Evolutionary conservation across 495 filamentous ascomycete species (phyloP), one percentile per base, ranked within the genome.

Genomic region (Hyaloscypha variabilis): DNA sequence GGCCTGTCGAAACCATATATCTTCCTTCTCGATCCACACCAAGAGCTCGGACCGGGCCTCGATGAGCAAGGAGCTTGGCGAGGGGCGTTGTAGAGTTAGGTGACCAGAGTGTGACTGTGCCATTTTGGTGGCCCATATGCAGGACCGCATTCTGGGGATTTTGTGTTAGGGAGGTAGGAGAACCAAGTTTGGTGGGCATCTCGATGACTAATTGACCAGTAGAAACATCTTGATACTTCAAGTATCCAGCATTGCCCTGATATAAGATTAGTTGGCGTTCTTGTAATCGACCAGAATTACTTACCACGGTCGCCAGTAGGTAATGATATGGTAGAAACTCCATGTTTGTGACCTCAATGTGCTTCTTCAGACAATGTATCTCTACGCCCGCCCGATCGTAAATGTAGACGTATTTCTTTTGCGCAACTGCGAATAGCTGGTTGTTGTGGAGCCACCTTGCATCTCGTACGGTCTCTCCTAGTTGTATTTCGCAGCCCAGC

Each of bases 291-390:
- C n/a, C 19, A 25, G 5, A 23, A 10, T 34, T 31, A 81, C 86
- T 81, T 76, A 91, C 89, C 72, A 95, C 80, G 29, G 93, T 96
- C 13, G 90, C 92, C 52, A 99, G 82, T 24, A 99, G 86, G 71
- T 96, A 99, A 75, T 98, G 95, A 74, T 97, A 98, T 3, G 94
- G 94, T 28, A 99, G 80, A 75, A 97, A 99, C 76, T 98, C 93
- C 81, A 99, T 90, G 78, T 93, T 87, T 11, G 89, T 90, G n/a
- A 96, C 91, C 77, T 98, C 95, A 66, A 94, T 83, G 71, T 96
- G 93, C 72, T 93, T 91, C 76, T 85, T 86, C 65, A 99, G 79
- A 73, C 91, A 93, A 77, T 99, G 96, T 24, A 99, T 74, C 77
- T 99, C 95, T 19, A 96, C 89, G 65, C 95, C 95, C 29, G 87